Conservation (phyloP, 257 asterid species). For the Capsicum pubescens region DNA sequence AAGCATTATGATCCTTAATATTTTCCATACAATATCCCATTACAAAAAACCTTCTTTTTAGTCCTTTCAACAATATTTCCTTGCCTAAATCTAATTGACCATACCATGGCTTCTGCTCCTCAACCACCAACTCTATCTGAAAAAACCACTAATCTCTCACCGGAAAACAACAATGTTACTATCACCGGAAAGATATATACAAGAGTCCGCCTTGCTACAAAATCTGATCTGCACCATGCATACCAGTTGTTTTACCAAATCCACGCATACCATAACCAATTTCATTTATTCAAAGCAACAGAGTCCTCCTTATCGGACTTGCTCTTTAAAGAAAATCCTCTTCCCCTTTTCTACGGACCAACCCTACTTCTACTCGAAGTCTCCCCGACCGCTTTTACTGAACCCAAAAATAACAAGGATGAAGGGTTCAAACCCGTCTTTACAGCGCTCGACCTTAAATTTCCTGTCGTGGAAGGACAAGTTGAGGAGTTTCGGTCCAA, state of each 20-base stretch:
- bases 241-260: slow-evolving; percentile 1
- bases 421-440: neutral
- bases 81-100: no score
- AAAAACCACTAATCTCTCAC: neutral
- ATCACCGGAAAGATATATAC: neutral
- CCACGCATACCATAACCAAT: neutral
- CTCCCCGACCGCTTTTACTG: neutral
- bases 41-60: no score
- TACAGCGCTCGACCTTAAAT: neutral
- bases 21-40: no score
- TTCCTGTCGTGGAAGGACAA: neutral
- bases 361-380: slow-evolving; percentile 10
- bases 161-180: neutral
- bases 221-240: neutral
- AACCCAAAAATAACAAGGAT: no score
- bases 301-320: neutral
- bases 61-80: no score
- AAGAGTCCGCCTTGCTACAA: neutral
- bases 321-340: neutral
- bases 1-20: no score
- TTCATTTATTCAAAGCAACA: neutral
- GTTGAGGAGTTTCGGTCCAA: neutral
- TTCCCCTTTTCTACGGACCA: neutral
- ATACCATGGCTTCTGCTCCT: neutral
- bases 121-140: neutral